Base-by-base conservation (phyloP, 306 rosid species). In the Cicer judaicum region DNA sequence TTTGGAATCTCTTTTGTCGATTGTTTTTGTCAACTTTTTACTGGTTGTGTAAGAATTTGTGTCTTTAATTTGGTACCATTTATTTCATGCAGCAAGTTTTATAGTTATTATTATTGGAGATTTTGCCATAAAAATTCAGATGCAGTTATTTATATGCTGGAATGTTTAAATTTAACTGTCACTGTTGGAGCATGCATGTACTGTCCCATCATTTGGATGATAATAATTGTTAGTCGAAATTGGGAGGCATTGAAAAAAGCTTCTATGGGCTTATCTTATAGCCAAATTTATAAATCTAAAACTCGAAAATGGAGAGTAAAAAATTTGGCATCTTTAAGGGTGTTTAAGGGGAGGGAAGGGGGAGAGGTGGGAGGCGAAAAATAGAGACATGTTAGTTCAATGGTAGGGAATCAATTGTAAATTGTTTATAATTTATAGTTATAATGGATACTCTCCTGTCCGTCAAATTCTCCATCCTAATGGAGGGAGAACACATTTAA, bases 1-100 rank as follows among this genome's bases (percentile, higher is more conserved):
- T 73, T 38, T 49, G 77, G 76, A 74, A 15, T 70, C 39, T 60
- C 36, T 13, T 14, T 80, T 10, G 38, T 72, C 21, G 38, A 9
- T 53, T 14, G 67, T 75, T 76, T 81, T 55, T 64, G 56, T 77
- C 41, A 48, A 64, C 78, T 71, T 74, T 48, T 68, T 75, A 59
- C 18, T 71, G 70, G 63, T 43, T 78, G 64, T 79, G 84, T 72
- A 48, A 34, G 21, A 18, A 64, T 80, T 79, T 54, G 53, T 52
- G 53, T 66, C 39, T 64, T 72, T 68, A 6, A 64, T 75, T 57
- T 75, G 47, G 56, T 29, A 70, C 54, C 66, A 68, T 66, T 50
- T 79, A 76, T 14, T 44, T 38, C 15, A 38, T 14, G 34, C 4
- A 0, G 7, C 55, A 52, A 75, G 73, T 38, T 76, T 75, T 65